These are phyloP conservation scores for Phytophthora colocasiae DNA, from an alignment of 352 stramenopile genomes.

Conservation along the genomic window DNA sequence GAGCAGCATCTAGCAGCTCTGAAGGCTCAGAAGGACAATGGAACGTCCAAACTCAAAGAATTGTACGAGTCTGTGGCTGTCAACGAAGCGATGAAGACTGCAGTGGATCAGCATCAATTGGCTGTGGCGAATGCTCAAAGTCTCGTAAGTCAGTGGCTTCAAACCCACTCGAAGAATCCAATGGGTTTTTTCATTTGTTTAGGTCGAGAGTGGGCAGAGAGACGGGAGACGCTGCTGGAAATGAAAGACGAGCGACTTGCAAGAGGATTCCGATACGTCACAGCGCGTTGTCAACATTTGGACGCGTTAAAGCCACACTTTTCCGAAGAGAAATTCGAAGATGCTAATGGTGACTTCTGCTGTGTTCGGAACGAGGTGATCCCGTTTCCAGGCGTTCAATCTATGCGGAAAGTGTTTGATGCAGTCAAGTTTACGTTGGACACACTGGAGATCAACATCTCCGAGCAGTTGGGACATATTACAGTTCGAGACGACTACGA, in stretches of 20 bases:
- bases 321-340: slow-evolving; percentile 28
- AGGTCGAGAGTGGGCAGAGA: slow-evolving; percentile 16
- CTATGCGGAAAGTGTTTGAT: slow-evolving; percentile 37
- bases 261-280: slow-evolving; percentile 27
- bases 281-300: slow-evolving; percentile 21
- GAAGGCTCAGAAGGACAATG: background rate
- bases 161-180: slow-evolving; percentile 8
- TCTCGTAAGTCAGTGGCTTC: slow-evolving; percentile 11
- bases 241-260: slow-evolving; percentile 38
- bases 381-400: slow-evolving; percentile 33
- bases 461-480: slow-evolving; percentile 40
- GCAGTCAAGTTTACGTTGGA: slow-evolving; percentile 38
- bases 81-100: slow-evolving; percentile 10
- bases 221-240: slow-evolving; percentile 20
- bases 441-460: slow-evolving; percentile 46
- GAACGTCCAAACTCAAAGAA: background rate
- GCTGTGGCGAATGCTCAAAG: slow-evolving; percentile 17
- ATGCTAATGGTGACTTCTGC: slow-evolving; percentile 30
- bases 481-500: slow-evolving; percentile 31
- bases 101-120: slow-evolving; percentile 16
- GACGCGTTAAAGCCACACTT: slow-evolving; percentile 36
- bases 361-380: slow-evolving; percentile 38
- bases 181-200: slow-evolving; percentile 18
- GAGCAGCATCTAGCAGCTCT: slow-evolving; percentile 15
- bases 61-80: slow-evolving; percentile 11